phyloP scores from a whole-genome alignment of 2,329 filamentous ascomycete genomes.

The Sporothrix curviconia region DNA sequence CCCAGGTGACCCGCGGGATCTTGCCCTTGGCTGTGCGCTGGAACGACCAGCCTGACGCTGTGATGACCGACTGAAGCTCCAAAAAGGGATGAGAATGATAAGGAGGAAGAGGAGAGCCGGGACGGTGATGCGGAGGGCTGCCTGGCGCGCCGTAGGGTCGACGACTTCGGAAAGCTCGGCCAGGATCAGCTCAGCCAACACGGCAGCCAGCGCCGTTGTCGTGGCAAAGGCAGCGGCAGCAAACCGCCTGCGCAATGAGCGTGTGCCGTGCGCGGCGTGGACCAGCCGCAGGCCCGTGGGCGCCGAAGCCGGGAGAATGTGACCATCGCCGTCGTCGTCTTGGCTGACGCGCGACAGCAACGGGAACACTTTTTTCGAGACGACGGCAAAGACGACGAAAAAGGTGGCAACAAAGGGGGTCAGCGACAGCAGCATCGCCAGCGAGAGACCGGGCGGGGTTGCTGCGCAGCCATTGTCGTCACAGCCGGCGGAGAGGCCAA shows the following conservation, averaged over 20 bases:
- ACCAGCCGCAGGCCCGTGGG: slow-evolving; percentile 51
- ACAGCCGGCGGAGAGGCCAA: slow-evolving; percentile 38
- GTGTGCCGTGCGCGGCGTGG: slow-evolving; percentile 52
- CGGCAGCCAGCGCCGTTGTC: slow-evolving; percentile 69
- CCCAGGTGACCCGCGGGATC: slow-evolving; percentile 56
- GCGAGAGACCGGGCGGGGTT: slow-evolving; percentile 35
- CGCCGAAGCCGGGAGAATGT: slow-evolving; percentile 57
- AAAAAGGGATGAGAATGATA: slow-evolving; percentile 72
- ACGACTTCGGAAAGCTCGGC: slow-evolving; percentile 76
- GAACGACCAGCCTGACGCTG: slow-evolving; percentile 55
- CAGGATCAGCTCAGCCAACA: slow-evolving; percentile 73
- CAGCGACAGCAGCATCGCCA: slow-evolving; percentile 44
- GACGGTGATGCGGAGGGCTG: slow-evolving; percentile 64
- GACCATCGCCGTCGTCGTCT: slow-evolving; percentile 51
- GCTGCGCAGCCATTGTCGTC: slow-evolving; percentile 52
- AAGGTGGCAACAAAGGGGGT: slow-evolving; percentile 69
- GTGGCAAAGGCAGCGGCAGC: slow-evolving; percentile 65
- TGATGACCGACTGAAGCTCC: slow-evolving; percentile 62
- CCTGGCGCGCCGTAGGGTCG: slow-evolving; percentile 57
- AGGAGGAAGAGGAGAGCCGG: slow-evolving; percentile 65
- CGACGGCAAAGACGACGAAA: slow-evolving; percentile 52
- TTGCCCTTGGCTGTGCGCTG: slow-evolving; percentile 50
- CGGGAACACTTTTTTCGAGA: slow-evolving; percentile 65
- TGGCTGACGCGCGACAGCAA: slow-evolving; percentile 53
- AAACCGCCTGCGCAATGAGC: slow-evolving; percentile 43